These are phyloP conservation scores for Colletotrichum cereale DNA, from an alignment of 2,329 filamentous ascomycete species.

Conservation along the genomic window DNA sequence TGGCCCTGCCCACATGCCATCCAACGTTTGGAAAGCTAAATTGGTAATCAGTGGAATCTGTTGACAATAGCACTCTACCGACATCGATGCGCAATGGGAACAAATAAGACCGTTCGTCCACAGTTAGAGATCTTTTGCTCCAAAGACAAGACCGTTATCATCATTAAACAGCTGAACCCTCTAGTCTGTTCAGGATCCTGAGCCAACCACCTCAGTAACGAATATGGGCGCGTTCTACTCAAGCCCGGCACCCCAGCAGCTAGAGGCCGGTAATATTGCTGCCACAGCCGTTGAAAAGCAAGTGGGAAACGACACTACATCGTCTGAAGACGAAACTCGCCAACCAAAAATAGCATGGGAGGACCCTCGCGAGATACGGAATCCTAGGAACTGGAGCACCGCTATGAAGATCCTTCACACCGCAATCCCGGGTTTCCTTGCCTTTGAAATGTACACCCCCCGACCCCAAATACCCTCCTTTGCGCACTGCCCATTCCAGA, in stretches of 20 bases:
- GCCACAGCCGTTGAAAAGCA: constrained; percentile 19
- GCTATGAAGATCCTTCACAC: constrained; percentile 31
- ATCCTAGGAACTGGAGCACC: constrained; percentile 39
- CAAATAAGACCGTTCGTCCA: too few relatives aligned
- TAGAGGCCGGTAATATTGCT: neutral
- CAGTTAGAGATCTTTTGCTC: neutral
- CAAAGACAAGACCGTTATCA: neutral
- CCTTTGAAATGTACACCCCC: constrained; percentile 40
- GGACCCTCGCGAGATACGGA: constrained; percentile 37
- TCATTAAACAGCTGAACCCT: too few relatives aligned
- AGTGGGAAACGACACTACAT: constrained; percentile 1
- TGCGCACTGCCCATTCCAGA: neutral
- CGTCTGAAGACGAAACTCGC: neutral
- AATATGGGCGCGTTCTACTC: neutral
- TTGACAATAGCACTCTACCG: neutral
- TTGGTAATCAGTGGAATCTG: neutral
- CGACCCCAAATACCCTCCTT: neutral
- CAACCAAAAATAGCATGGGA: constrained; percentile 17
- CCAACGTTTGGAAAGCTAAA: neutral
- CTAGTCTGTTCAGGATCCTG: too few relatives aligned
- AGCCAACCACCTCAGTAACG: too few relatives aligned
- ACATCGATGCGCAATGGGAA: too few relatives aligned
- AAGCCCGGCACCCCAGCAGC: neutral
- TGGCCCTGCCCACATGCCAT: neutral
- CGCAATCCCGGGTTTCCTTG: constrained; percentile 38